phyloP scores from a whole-genome alignment of 352 stramenopile genomes.

The Globisporangium alternatum region DNA sequence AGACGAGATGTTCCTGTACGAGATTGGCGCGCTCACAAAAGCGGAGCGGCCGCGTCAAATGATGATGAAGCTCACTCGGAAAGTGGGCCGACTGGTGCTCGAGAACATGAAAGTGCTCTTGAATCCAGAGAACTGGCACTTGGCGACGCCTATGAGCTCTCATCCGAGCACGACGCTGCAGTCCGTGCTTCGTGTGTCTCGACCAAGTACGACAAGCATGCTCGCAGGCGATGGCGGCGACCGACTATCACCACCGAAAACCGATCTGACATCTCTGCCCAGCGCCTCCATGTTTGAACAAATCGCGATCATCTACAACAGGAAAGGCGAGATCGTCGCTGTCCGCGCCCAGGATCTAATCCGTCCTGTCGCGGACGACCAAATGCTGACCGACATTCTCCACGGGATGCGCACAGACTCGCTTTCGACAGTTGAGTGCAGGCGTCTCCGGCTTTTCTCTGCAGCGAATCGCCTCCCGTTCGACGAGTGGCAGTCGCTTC shows the following conservation, averaged over 20 bases:
- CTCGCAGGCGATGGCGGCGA: neutral
- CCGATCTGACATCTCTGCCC: neutral
- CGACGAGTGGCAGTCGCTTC: slow-evolving; percentile 43
- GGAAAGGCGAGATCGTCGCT: slow-evolving; percentile 46
- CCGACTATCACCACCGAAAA: neutral
- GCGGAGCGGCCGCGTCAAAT: slow-evolving; percentile 40
- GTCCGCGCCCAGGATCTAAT: slow-evolving; percentile 51
- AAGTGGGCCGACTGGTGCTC: slow-evolving; percentile 37
- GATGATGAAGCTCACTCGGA: slow-evolving; percentile 48
- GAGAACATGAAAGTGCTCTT: slow-evolving; percentile 57
- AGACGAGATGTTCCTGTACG: slow-evolving; percentile 34
- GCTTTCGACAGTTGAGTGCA: slow-evolving; percentile 40
- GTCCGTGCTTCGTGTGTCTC: slow-evolving; percentile 12
- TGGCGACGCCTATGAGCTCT: slow-evolving; percentile 33
- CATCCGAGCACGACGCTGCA: slow-evolving; percentile 19
- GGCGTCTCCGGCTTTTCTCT: slow-evolving; percentile 54
- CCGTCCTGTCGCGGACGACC: slow-evolving; percentile 33
- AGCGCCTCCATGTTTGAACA: slow-evolving; percentile 42
- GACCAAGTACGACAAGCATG: neutral
- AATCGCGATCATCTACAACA: slow-evolving; percentile 47
- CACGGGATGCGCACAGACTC: slow-evolving; percentile 23
- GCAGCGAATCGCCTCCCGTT: slow-evolving; percentile 42
- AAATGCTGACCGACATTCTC: slow-evolving; percentile 25
- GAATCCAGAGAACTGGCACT: slow-evolving; percentile 46
- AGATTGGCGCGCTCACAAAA: slow-evolving; percentile 40